Conservation (phyloP, 2,329 filamentous ascomycete genomes). For the Botrytis fragariae region DNA sequence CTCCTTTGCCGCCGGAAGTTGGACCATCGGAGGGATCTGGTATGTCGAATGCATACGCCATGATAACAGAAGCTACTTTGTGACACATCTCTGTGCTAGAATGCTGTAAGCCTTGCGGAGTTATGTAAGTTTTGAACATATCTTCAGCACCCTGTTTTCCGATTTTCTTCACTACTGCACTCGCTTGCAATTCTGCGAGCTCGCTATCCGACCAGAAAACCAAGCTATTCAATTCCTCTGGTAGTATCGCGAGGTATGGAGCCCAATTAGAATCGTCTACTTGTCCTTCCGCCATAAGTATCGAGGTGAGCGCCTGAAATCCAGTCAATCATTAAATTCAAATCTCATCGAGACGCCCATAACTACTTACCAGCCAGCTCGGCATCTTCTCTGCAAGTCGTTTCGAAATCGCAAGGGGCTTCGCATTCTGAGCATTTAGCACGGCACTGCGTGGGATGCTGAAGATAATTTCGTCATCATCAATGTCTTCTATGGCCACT, state of each 20-base stretch:
- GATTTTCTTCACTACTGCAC: constrained; percentile 62
- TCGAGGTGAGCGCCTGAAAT: constrained; percentile 19
- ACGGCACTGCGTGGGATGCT: constrained; percentile 59
- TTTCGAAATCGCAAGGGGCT: constrained; percentile 42
- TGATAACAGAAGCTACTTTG: constrained; percentile 65
- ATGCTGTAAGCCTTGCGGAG: constrained; percentile 50
- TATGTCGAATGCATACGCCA: constrained; percentile 72
- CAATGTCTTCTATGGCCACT: constrained; percentile 59
- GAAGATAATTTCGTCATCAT: constrained; percentile 63
- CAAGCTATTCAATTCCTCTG: constrained; percentile 60
- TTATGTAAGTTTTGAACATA: constrained; percentile 52
- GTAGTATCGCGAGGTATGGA: constrained; percentile 61
- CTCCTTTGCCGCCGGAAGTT: constrained; percentile 47
- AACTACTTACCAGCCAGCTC: constrained; percentile 44
- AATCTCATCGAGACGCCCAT: constrained; percentile 22
- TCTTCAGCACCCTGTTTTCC: constrained; percentile 59
- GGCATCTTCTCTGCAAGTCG: constrained; percentile 39
- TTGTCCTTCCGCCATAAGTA: constrained; percentile 32
- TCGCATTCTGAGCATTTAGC: constrained; percentile 56
- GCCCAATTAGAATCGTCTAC: constrained; percentile 39
- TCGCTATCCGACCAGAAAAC: constrained; percentile 67
- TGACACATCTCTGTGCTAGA: constrained; percentile 52
- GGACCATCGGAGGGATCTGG: constrained; percentile 31
- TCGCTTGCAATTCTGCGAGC: constrained; percentile 60
- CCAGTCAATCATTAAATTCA: constrained; percentile 5